A percentile compares a stretch with the other conserved stretches of the same genome.
Conservation (phyloP, 2,329 filamentous ascomycete species). For the Fusarium sp. region DNA sequence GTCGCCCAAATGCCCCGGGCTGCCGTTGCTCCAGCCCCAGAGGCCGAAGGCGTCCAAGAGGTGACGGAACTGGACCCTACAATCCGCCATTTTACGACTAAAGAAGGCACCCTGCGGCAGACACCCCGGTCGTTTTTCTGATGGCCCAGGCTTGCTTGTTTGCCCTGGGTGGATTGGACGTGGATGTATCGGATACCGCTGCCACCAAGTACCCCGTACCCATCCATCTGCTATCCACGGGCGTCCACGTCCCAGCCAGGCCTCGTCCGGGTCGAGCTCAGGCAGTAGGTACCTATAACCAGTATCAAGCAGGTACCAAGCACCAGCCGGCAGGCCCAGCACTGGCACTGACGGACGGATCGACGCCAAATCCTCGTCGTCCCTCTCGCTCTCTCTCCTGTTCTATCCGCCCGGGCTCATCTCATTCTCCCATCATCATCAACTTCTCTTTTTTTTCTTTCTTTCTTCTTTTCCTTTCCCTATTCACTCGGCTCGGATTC, state of each 20-base stretch:
- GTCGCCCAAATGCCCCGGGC: slow-evolving; percentile 19
- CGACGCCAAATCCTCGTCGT: slow-evolving; percentile 23
- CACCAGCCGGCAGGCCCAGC: neutral
- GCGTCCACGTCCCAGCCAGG: slow-evolving; percentile 2
- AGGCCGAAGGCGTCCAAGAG: slow-evolving; percentile 21
- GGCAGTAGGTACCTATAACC: slow-evolving; percentile 11
- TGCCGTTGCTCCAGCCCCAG: slow-evolving; percentile 22
- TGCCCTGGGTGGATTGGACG: slow-evolving; percentile 3
- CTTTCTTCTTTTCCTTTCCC: slow-evolving; percentile 9
- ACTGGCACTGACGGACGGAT: slow-evolving; percentile 24
- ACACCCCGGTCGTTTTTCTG: slow-evolving; percentile 19
- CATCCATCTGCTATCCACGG: neutral
- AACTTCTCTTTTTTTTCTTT: slow-evolving; percentile 17
- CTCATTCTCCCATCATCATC: slow-evolving; percentile 19
- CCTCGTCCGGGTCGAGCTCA: neutral
- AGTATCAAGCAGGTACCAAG: neutral
- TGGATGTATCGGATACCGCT: slow-evolving; percentile 21
- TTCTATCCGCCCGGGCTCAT: slow-evolving; percentile 23
- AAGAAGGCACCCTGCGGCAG: slow-evolving; percentile 16
- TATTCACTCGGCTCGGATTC: slow-evolving; percentile 29
- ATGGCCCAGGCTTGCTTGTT: slow-evolving; percentile 14
- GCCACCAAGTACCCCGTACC: slow-evolving; percentile 25
- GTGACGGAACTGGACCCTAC: slow-evolving; percentile 31
- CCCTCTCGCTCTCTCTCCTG: slow-evolving; percentile 21
- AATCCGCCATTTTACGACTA: slow-evolving; percentile 26